phyloP scores from a whole-genome alignment of 345 rosid genomes.

The Eutrema japonicum region DNA sequence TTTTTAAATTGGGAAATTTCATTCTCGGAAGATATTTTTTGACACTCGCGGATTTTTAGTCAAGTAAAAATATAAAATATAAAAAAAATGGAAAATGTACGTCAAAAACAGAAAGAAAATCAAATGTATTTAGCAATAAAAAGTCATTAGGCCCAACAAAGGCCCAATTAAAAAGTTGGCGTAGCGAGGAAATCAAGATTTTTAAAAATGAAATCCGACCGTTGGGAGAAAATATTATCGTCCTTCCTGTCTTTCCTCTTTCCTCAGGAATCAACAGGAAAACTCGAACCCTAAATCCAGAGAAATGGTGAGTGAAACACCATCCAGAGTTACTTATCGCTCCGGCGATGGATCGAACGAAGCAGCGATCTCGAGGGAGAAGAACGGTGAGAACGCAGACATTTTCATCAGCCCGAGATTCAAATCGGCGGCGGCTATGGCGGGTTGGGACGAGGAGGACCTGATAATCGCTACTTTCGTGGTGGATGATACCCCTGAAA shows the following conservation, averaged over 20 bases:
- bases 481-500: constrained; percentile 91
- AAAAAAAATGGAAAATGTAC: neutral
- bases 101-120: neutral
- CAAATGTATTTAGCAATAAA: neutral
- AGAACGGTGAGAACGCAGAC: constrained; percentile 44
- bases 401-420: constrained; percentile 77
- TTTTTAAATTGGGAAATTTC: neutral
- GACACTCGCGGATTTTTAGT: neutral
- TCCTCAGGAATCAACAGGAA: neutral
- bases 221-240: constrained; percentile 38
- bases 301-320: constrained; percentile 52
- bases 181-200: constrained; percentile 4
- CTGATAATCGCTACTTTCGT: constrained; percentile 70
- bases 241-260: neutral
- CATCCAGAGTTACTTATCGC: constrained; percentile 12
- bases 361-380: constrained; percentile 34
- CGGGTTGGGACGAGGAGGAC: constrained; percentile 97
- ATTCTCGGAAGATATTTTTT: neutral
- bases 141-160: constrained; percentile 3
- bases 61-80: too few species aligned
- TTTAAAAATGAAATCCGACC: constrained; percentile 42
- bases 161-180: constrained; percentile 28
- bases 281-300: constrained; percentile 24
- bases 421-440: constrained; percentile 88
- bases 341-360: constrained; percentile 42